Conservation (phyloP, 305 asterid species). For the Fraxinus latifolia region DNA sequence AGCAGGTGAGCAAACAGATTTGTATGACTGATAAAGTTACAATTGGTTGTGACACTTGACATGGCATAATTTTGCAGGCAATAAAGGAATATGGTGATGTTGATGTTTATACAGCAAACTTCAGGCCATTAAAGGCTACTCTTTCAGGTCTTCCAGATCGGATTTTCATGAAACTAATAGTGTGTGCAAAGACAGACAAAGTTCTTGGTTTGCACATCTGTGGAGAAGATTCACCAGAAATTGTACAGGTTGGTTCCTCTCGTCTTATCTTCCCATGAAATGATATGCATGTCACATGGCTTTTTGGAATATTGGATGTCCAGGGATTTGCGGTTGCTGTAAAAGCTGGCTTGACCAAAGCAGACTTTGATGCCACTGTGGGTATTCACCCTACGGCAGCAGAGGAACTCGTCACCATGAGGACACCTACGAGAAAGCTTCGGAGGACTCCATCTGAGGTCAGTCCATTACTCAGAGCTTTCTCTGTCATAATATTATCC, state of each 20-base stretch:
- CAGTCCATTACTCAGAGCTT: slow-evolving; percentile 10
- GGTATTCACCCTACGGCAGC: slow-evolving; percentile 97
- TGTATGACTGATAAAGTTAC: slow-evolving; percentile 15
- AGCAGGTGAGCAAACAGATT: slow-evolving; percentile 52
- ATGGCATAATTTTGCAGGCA: slow-evolving; percentile 52
- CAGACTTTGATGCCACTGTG: slow-evolving; percentile 85
- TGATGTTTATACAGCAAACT: slow-evolving; percentile 79
- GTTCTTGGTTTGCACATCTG: slow-evolving; percentile 88
- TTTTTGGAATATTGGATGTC: slow-evolving; percentile 16
- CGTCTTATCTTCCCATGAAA: neutral
- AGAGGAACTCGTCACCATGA: slow-evolving; percentile 96
- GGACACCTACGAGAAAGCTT: slow-evolving; percentile 76
- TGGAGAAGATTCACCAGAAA: slow-evolving; percentile 95
- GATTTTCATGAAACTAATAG: slow-evolving; percentile 83
- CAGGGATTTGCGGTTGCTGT: slow-evolving; percentile 96
- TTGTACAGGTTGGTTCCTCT: slow-evolving; percentile 61
- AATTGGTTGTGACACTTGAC: slow-evolving; percentile 21
- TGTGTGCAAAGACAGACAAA: slow-evolving; percentile 71
- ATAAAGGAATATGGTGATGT: slow-evolving; percentile 66
- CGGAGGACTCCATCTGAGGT: slow-evolving; percentile 58
- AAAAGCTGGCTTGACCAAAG: slow-evolving; percentile 89
- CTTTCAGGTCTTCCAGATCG: slow-evolving; percentile 95
- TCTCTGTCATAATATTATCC: neutral
- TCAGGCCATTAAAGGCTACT: slow-evolving; percentile 90
- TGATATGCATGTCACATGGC: neutral